Conservation (phyloP, 208 protist genomes). For the Novymonas esmeraldas region DNA sequence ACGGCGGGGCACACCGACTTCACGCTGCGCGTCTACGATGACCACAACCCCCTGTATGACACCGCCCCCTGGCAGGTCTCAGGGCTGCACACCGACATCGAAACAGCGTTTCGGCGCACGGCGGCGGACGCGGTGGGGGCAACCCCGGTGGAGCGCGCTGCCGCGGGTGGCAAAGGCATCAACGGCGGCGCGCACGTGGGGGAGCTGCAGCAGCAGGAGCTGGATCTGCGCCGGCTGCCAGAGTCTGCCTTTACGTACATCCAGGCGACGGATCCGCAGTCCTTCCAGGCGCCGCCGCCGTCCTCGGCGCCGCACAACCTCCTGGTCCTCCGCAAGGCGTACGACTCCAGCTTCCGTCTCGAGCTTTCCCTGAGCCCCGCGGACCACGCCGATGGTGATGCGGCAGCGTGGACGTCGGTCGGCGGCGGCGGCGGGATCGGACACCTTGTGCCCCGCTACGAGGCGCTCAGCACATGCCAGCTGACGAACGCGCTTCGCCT, state of each 20-base stretch:
- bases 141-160: slow-evolving; percentile 42
- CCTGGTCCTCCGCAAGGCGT: slow-evolving; percentile 74
- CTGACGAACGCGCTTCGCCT: slow-evolving; percentile 77
- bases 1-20: slow-evolving; percentile 39
- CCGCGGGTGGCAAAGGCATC: slow-evolving; percentile 45
- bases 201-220: slow-evolving; percentile 42
- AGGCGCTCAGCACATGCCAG: slow-evolving; percentile 70
- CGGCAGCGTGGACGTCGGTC: not conserved
- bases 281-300: slow-evolving; percentile 29
- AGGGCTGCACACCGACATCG: slow-evolving; percentile 48
- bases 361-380: slow-evolving; percentile 72
- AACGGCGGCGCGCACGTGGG: slow-evolving; percentile 20
- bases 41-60: slow-evolving; percentile 65
- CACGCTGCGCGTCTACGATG: slow-evolving; percentile 56
- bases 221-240: slow-evolving; percentile 62
- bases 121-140: slow-evolving; percentile 36
- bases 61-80: slow-evolving; percentile 66
- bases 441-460: slow-evolving; percentile 41
- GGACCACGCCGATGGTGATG: slow-evolving; percentile 20
- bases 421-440: slow-evolving; percentile 7
- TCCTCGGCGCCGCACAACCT: slow-evolving; percentile 46
- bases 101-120: slow-evolving; percentile 46
- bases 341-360: slow-evolving; percentile 70
- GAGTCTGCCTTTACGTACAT: slow-evolving; percentile 52
- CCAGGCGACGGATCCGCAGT: slow-evolving; percentile 27